Evolutionary conservation across 495 filamentous ascomycete species (phyloP), one percentile per base, ranked within the genome.

Genomic region (Niebla homalea): DNA sequence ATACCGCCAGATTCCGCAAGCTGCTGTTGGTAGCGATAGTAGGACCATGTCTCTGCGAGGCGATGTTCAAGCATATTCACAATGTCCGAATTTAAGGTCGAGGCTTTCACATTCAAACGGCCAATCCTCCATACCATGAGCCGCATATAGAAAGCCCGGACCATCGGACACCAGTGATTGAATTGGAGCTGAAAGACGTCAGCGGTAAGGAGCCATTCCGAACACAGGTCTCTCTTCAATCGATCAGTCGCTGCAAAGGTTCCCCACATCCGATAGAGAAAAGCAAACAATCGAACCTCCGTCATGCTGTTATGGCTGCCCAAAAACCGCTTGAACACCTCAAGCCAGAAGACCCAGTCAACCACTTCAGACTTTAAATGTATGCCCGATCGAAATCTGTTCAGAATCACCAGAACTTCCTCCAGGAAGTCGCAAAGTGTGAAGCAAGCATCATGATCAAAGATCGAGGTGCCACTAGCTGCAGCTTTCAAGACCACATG

Each of bases 151-250:
- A 97, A 98, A 16, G 89, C 85, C 52, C 92, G 78, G 23, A 95
- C 89, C 92, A 98, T 96, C 1, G 92, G 92, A 66, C 90, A 96
- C 92, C 92, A 98, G 62, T 96, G 88, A 60, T 82, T 89, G 68
- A 98, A 98, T 55, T 88, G 80, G 50, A 77, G 80, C 43, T 86
- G 79, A 63, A 96, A 97, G 15, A 81, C 70, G 36, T 83, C 74
- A 53, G 84, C 80, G 21, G 79, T 73, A n/a, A 98, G 60, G 26
- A 98, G 68, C 73, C 93, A 93, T 16, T 81, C 81, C 2, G 86
- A 56, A 59, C 87, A 94, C 20, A 95, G 62, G 8, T 71, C 65
- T 22, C 78, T 72, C 62, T 92, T 94, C 44, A 86, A 76, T 35
- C 70, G 65, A 15, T 82, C 77, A 38, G 87, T 78, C 16, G 67